A percentile compares a stretch with the other conserved stretches of the same genome.
Conservation (phyloP, 192 early-diverging fungal genomes). For the Dispira simplex region DNA sequence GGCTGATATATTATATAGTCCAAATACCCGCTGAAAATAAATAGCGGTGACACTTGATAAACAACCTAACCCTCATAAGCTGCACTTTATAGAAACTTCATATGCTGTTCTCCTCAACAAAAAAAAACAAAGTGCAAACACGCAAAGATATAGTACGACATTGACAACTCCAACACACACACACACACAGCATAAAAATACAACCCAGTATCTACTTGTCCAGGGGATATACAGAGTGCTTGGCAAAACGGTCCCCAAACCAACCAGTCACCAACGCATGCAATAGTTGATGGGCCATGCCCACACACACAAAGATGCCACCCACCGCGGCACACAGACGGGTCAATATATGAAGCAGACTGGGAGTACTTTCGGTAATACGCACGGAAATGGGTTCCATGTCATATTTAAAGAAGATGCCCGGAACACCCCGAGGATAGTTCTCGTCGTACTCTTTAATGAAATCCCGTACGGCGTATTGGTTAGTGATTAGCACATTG, state of each 20-base stretch:
- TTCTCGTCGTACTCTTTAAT: constrained; percentile 19
- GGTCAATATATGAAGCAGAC: constrained; percentile 57
- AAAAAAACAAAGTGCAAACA: too few species aligned
- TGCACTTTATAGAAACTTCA: too few species aligned
- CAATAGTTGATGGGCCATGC: constrained; percentile 32
- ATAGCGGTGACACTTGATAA: too few species aligned
- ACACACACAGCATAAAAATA: too few species aligned
- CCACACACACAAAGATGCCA: constrained; percentile 57
- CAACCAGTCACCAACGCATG: not conserved
- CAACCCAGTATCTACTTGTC: too few species aligned
- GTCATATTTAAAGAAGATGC: constrained; percentile 83
- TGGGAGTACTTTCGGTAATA: constrained; percentile 44
- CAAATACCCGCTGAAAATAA: too few species aligned
- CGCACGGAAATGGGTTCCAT: constrained; percentile 79
- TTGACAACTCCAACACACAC: too few species aligned
- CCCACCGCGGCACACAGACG: constrained; percentile 77
- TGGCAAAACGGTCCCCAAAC: not conserved
- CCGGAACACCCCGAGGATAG: constrained; percentile 18
- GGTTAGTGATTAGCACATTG: constrained; percentile 61
- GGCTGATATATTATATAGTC: too few species aligned
- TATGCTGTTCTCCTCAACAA: too few species aligned
- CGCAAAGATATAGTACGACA: too few species aligned
- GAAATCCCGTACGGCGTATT: constrained; percentile 85
- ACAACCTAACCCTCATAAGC: too few species aligned
- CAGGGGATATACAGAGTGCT: too few species aligned